These are phyloP conservation scores for Hygrocybe punicea DNA, from an alignment of 768 basidiomycete species.

Conservation along the genomic window DNA sequence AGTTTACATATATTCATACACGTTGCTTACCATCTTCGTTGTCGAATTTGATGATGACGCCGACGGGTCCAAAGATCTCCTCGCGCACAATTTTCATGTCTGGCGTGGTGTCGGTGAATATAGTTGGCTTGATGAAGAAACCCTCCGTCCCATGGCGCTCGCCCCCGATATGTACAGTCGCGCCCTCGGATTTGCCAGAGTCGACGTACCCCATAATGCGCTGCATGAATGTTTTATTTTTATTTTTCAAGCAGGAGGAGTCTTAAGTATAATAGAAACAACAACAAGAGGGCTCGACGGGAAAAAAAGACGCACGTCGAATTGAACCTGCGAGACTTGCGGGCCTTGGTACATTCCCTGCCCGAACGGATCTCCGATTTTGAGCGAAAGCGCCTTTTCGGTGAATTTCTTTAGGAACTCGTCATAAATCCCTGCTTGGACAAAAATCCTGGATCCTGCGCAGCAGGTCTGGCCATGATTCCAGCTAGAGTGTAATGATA, in stretches of 20 bases:
- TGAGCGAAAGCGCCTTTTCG: constrained; percentile 49
- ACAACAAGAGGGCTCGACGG: constrained; percentile 75
- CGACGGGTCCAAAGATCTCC: constrained; percentile 75
- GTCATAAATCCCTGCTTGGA: constrained; percentile 76
- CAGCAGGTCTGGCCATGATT: constrained; percentile 76
- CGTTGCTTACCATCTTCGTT: constrained; percentile 42
- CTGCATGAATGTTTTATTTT: constrained; percentile 28
- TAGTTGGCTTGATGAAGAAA: constrained; percentile 58
- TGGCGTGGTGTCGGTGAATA: constrained; percentile 58
- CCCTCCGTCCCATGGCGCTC: constrained; percentile 52
- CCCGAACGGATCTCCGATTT: constrained; percentile 70
- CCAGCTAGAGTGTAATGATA: constrained; percentile 45
- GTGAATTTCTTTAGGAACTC: constrained; percentile 64
- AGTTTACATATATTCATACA: background rate
- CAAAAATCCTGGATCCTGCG: constrained; percentile 80
- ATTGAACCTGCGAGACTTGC: constrained; percentile 73
- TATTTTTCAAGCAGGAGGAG: background rate
- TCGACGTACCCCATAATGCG: constrained; percentile 70
- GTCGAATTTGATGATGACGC: constrained; percentile 65
- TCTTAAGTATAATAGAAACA: too few relatives aligned
- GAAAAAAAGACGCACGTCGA: constrained; percentile 73
- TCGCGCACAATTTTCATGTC: constrained; percentile 67
- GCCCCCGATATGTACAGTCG: constrained; percentile 60
- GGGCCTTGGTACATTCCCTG: constrained; percentile 67
- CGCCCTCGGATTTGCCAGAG: constrained; percentile 64